Percentiles rank a stretch among this genome's conserved stretches.
phyloP scores from a whole-genome alignment of 768 basidiomycete species.

The Amanita exitialis region DNA sequence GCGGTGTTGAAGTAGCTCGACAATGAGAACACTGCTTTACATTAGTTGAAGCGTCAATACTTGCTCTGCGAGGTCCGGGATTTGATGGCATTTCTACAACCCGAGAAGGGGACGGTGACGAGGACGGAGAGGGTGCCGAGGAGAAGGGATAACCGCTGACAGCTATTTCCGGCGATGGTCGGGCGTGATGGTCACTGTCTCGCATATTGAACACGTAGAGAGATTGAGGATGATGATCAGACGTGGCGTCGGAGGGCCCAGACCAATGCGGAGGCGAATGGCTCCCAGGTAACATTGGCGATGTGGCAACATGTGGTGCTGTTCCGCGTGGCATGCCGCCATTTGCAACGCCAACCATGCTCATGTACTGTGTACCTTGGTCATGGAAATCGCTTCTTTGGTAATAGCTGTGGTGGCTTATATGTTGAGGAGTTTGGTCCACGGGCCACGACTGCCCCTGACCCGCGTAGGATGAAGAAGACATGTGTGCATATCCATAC shows the following conservation, averaged over 20 bases:
- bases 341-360: background rate
- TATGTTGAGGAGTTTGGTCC: background rate
- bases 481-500: background rate
- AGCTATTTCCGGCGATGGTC: conserved; percentile 11
- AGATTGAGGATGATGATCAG: background rate
- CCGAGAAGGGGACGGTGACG: conserved; percentile 13
- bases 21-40: conserved; percentile 37
- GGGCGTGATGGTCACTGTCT: conserved; percentile 10
- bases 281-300: background rate
- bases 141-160: conserved; percentile 21
- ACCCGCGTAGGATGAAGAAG: background rate
- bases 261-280: conserved; percentile 2
- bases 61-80: conserved; percentile 16
- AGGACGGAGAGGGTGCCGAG: conserved; percentile 24
- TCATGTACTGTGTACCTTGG: background rate
- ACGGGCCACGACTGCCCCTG: background rate
- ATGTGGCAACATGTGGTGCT: background rate
- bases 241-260: background rate
- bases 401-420: background rate
- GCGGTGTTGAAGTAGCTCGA: conserved; percentile 33
- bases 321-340: background rate
- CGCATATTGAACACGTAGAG: conserved; percentile 11
- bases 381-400: background rate
- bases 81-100: conserved; percentile 11
- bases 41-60: conserved; percentile 19